Evolutionary conservation across 208 protist genomes (phyloP).

Genomic region (Acanthamoeba polyphaga): DNA sequence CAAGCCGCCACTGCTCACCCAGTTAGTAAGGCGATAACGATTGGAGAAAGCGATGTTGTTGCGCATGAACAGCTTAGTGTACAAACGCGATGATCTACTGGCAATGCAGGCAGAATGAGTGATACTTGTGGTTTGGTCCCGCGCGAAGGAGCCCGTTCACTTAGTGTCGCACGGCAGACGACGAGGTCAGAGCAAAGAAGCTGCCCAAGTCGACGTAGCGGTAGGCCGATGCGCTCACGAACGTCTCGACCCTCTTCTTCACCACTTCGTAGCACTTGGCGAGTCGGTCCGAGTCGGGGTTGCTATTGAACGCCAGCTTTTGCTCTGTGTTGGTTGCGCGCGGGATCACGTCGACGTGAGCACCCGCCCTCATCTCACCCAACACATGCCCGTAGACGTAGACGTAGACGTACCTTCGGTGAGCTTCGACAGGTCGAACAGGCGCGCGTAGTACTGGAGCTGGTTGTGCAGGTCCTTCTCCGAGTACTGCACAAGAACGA

Average conservation of each 20-base stretch:
- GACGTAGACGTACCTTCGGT: not conserved
- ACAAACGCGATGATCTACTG: too few relatives aligned
- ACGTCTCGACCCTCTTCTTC: constrained; percentile 2
- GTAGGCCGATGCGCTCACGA: constrained; percentile 8
- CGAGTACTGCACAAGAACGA: not conserved
- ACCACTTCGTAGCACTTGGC: not conserved
- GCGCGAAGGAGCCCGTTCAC: too few relatives aligned
- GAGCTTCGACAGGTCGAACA: constrained; percentile 38
- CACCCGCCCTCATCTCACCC: too few relatives aligned
- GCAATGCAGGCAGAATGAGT: too few relatives aligned
- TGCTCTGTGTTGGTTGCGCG: not conserved
- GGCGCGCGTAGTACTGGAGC: not conserved
- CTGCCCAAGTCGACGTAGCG: constrained; percentile 23
- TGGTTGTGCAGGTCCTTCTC: constrained; percentile 47
- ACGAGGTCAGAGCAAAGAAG: constrained; percentile 20
- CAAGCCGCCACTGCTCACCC: too few relatives aligned
- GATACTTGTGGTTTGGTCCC: too few relatives aligned
- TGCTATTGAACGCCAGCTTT: not conserved
- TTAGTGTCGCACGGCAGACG: not conserved
- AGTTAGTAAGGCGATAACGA: too few relatives aligned
- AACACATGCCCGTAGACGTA: not conserved
- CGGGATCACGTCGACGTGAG: too few relatives aligned
- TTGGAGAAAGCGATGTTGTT: too few relatives aligned
- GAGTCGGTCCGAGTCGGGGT: not conserved
- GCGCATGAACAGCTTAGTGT: too few relatives aligned